phyloP scores from a whole-genome alignment of 805 yeast species.

The Metschnikowia continentalis region DNA sequence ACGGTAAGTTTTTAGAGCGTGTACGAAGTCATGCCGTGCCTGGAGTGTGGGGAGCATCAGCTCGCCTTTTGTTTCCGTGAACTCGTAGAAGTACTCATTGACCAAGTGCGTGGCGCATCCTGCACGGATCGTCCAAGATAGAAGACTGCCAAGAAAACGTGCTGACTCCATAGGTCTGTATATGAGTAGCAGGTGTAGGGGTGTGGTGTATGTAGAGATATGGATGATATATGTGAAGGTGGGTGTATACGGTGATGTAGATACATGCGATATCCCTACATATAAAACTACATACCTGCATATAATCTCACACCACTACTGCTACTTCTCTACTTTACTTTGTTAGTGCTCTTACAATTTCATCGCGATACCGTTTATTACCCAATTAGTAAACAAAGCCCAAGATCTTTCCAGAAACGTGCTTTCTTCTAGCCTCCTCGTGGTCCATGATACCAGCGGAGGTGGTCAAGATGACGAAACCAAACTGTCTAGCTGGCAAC shows the following conservation, averaged over 20 bases:
- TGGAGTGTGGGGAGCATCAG: conserved; percentile 92
- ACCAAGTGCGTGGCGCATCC: conserved; percentile 65
- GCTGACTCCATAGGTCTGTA: conserved; percentile 16
- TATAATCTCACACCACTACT: too few species aligned
- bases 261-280: too few species aligned
- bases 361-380: neutral
- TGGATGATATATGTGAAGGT: neutral
- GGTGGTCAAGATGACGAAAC: conserved; percentile 95
- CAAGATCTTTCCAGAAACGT: conserved; percentile 97
- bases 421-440: conserved; percentile 99
- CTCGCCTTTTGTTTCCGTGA: conserved; percentile 83
- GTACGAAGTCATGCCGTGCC: conserved; percentile 71
- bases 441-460: conserved; percentile 99
- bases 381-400: conserved; percentile 84
- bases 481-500: conserved; percentile 98
- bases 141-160: conserved; percentile 28
- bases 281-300: too few species aligned
- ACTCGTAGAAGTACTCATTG: conserved; percentile 64
- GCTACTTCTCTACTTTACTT: too few species aligned
- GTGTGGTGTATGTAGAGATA: neutral
- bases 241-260: too few species aligned
- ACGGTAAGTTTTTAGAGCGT: conserved; percentile 60
- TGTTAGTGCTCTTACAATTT: too few species aligned
- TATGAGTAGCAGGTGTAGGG: neutral
- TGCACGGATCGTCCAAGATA: conserved; percentile 53